These are phyloP conservation scores for Murraya koenigii DNA, from an alignment of 345 rosid species.

Conservation along the genomic window DNA sequence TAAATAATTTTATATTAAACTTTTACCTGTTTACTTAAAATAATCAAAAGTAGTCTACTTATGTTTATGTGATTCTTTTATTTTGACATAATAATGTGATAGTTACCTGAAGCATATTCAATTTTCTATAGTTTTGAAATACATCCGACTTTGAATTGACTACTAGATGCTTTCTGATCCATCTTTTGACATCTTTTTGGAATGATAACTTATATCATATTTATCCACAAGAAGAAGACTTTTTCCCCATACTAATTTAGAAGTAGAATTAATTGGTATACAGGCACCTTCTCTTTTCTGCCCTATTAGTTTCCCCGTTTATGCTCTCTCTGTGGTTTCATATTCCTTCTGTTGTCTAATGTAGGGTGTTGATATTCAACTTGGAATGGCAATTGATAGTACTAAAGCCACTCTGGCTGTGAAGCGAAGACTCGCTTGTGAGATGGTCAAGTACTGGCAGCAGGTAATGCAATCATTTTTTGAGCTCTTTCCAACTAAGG, in stretches of 20 bases:
- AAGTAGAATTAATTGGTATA: background rate
- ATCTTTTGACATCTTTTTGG: background rate
- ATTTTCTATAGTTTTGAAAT: background rate
- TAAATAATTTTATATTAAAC: background rate
- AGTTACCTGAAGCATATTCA: background rate
- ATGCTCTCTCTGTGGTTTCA: conserved; percentile 8
- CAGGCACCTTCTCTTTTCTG: conserved; percentile 4
- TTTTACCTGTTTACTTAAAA: background rate
- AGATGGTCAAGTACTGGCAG: conserved; percentile 99
- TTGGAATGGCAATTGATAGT: conserved; percentile 98
- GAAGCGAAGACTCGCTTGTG: conserved; percentile 98
- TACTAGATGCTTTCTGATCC: background rate
- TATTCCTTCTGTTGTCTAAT: conserved; percentile 22
- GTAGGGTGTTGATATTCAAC: conserved; percentile 96
- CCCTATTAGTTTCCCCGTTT: too few species aligned
- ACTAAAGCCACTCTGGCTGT: conserved; percentile 99
- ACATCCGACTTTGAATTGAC: background rate
- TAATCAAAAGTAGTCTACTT: background rate
- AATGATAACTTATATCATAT: background rate
- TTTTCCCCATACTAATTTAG: background rate
- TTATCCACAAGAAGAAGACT: background rate
- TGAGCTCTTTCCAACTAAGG: background rate
- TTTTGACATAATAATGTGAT: background rate
- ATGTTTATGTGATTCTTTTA: background rate
- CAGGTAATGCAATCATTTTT: conserved; percentile 51